phyloP scores from a whole-genome alignment of 495 filamentous ascomycete species.

The Podospora didyma region DNA sequence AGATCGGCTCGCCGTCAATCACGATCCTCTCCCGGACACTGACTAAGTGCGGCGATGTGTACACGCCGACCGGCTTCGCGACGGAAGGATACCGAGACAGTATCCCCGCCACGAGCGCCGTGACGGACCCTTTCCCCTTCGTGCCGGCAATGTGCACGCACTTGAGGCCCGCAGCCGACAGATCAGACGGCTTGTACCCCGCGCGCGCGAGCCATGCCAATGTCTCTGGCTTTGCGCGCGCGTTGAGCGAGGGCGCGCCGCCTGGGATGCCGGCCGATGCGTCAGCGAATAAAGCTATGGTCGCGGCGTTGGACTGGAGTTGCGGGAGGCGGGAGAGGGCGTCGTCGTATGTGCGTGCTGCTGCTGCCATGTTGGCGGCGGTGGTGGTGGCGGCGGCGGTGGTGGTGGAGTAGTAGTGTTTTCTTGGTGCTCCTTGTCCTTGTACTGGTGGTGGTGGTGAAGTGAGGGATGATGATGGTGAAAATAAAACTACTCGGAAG shows the following conservation, averaged over 20 bases:
- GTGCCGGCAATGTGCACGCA: conserved; percentile 60
- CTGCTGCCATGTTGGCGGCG: conserved; percentile 31
- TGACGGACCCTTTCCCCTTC: conserved; percentile 58
- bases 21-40: conserved; percentile 61
- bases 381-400: conserved; percentile 20
- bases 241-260: conserved; percentile 53
- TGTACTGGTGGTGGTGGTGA: too few species aligned
- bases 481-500: too few species aligned
- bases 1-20: conserved; percentile 51
- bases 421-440: too few species aligned
- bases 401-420: too few species aligned
- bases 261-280: background rate
- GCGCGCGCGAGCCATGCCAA: conserved; percentile 71
- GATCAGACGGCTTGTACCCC: conserved; percentile 53
- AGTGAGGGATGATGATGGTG: too few species aligned
- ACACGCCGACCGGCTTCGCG: conserved; percentile 50
- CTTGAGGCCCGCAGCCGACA: conserved; percentile 24
- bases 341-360: conserved; percentile 30
- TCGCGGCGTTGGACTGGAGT: conserved; percentile 68
- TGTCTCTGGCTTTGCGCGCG: conserved; percentile 80
- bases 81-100: conserved; percentile 32
- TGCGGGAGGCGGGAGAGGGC: conserved; percentile 56
- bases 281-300: conserved; percentile 35
- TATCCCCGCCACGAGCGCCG: conserved; percentile 43
- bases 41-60: conserved; percentile 64